phyloP scores from a whole-genome alignment of 1,139 yeast species.

The Candida gigantensis region DNA sequence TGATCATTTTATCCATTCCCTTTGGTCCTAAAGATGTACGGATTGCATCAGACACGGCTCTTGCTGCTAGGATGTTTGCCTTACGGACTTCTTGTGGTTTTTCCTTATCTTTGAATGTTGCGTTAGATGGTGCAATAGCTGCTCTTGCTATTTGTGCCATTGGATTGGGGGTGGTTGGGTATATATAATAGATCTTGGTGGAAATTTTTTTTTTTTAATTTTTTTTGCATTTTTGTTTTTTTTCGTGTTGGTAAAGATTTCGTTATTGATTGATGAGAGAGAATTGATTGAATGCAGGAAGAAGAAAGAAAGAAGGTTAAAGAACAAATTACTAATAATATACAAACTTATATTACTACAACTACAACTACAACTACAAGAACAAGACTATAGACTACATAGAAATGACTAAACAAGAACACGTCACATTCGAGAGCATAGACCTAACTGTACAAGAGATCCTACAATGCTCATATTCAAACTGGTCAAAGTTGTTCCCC shows the following conservation, averaged over 20 bases:
- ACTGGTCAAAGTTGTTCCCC: constrained; percentile 66
- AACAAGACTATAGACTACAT: no score
- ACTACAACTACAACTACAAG: no score
- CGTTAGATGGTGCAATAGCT: constrained; percentile 63
- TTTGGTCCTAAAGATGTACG: constrained; percentile 97
- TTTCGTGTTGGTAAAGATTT: background rate
- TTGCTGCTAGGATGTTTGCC: constrained; percentile 90
- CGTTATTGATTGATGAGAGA: background rate
- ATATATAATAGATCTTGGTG: background rate
- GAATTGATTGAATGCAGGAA: no score
- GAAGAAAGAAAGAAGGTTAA: no score
- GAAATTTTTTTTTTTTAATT: background rate
- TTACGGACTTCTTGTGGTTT: constrained; percentile 97
- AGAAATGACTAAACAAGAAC: constrained; percentile 11
- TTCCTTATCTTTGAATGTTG: constrained; percentile 90
- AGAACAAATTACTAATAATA: no score
- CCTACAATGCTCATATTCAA: constrained; percentile 66
- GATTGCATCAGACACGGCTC: constrained; percentile 98
- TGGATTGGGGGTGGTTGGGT: background rate
- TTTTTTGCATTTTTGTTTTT: background rate
- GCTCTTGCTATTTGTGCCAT: constrained; percentile 21
- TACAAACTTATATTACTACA: no score
- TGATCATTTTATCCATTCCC: constrained; percentile 99
- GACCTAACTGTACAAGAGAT: constrained; percentile 52
- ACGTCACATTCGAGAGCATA: constrained; percentile 34